phyloP scores from a whole-genome alignment of 2,329 filamentous ascomycete species.

The Talaromyces funiculosus region DNA sequence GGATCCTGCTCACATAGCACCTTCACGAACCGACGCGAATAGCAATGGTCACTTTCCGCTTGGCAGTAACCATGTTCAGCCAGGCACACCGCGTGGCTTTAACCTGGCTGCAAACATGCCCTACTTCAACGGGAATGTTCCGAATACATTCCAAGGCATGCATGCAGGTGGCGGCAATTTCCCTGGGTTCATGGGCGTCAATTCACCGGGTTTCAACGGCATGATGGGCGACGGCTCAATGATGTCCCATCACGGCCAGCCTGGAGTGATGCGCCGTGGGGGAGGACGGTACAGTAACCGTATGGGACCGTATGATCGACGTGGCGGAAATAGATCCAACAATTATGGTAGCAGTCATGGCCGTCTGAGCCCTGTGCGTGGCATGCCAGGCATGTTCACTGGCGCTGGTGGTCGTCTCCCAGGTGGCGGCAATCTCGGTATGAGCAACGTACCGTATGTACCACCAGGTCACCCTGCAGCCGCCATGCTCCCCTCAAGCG shows the following conservation, averaged over 20 bases:
- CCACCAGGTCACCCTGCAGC: slow-evolving; percentile 37
- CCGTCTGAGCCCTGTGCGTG: slow-evolving; percentile 42
- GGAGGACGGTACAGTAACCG: slow-evolving; percentile 59
- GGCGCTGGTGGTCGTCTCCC: slow-evolving; percentile 29
- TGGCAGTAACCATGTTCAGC: slow-evolving; percentile 65
- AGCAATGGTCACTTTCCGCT: slow-evolving; percentile 93
- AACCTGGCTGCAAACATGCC: slow-evolving; percentile 69
- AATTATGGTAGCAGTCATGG: slow-evolving; percentile 45
- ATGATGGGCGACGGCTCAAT: slow-evolving; percentile 36
- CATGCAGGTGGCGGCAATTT: slow-evolving; percentile 23
- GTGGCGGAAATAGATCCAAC: slow-evolving; percentile 46
- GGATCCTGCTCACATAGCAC: slow-evolving; percentile 89
- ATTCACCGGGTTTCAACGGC: slow-evolving; percentile 27
- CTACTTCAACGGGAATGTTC: slow-evolving; percentile 47
- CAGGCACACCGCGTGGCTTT: slow-evolving; percentile 87
- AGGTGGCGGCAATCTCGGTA: slow-evolving; percentile 20
- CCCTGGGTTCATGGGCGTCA: slow-evolving; percentile 30
- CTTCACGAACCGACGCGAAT: slow-evolving; percentile 87
- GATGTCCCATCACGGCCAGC: slow-evolving; percentile 41
- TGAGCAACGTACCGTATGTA: slow-evolving; percentile 24
- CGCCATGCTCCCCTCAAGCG: neutral
- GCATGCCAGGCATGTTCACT: slow-evolving; percentile 31
- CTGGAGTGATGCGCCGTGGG: slow-evolving; percentile 64
- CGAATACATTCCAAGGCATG: slow-evolving; percentile 29
- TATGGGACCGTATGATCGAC: slow-evolving; percentile 68